phyloP scores from a whole-genome alignment of 345 rosid species.

The Luvunga scandens region DNA sequence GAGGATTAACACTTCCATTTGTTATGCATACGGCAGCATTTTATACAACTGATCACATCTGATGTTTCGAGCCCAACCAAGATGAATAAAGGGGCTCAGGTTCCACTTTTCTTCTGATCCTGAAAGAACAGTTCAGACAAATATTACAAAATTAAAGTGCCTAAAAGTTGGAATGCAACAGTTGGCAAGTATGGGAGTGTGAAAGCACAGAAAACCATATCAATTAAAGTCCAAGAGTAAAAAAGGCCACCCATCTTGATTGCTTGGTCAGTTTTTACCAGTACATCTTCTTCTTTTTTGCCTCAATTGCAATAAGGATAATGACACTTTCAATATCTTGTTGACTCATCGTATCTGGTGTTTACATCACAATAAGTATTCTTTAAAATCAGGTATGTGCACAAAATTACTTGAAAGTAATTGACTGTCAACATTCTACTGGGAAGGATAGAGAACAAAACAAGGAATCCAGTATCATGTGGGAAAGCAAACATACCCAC shows the following conservation, averaged over 20 bases:
- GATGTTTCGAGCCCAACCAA: slow-evolving; percentile 16
- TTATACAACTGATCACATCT: background rate
- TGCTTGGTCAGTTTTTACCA: background rate
- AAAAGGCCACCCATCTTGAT: background rate
- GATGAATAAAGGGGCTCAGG: slow-evolving; percentile 73
- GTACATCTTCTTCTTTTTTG: background rate
- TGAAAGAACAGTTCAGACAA: slow-evolving; percentile 25
- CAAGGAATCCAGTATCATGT: no score
- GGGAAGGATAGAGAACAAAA: background rate
- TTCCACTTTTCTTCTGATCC: slow-evolving; percentile 76
- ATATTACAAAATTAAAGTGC: background rate
- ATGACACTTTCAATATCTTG: background rate
- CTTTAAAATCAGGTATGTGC: background rate
- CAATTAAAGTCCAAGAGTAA: background rate
- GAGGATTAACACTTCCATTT: background rate
- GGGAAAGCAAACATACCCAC: background rate
- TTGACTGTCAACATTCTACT: background rate
- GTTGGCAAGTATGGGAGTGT: background rate
- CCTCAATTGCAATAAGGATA: background rate
- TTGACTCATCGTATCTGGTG: background rate
- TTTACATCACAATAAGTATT: background rate
- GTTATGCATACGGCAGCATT: background rate
- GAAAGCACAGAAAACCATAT: background rate
- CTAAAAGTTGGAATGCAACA: background rate
- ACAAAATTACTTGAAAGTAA: background rate